A percentile compares a stretch with the other conserved stretches of the same genome.
phyloP scores from a whole-genome alignment of 495 filamentous ascomycete species.

The Darksidea phi region DNA sequence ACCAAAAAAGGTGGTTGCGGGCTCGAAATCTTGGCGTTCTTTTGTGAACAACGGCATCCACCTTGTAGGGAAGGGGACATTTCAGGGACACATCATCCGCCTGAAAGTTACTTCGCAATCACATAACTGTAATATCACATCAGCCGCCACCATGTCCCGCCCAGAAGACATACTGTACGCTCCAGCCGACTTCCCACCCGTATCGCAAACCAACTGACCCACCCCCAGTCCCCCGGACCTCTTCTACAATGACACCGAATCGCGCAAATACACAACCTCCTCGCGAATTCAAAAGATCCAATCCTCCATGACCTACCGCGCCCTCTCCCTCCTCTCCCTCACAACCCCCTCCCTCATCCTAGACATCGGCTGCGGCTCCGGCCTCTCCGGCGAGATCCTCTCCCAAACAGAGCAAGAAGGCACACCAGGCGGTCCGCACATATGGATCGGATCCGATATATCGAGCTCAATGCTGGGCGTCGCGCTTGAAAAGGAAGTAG shows the following conservation, averaged over 20 bases:
- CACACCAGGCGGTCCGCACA: constrained; percentile 78
- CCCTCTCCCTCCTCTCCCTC: constrained; percentile 84
- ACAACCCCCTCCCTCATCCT: constrained; percentile 80
- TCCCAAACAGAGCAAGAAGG: constrained; percentile 54
- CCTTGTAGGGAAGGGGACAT: too few relatives aligned
- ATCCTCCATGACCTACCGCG: constrained; percentile 87
- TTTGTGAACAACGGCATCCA: too few relatives aligned
- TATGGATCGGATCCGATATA: constrained; percentile 94
- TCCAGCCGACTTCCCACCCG: constrained; percentile 8
- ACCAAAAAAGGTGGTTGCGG: constrained; percentile 6
- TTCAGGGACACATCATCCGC: too few relatives aligned
- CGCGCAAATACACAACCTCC: constrained; percentile 94
- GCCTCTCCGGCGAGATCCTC: constrained; percentile 90
- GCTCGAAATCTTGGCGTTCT: constrained; percentile 17
- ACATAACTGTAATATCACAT: too few relatives aligned
- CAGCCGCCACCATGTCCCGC: constrained; percentile 78
- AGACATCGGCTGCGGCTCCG: constrained; percentile 92
- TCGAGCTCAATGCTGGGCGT: constrained; percentile 90
- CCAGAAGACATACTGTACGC: constrained; percentile 88
- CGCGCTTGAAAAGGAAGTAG: constrained; percentile 84
- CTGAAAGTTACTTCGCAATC: too few relatives aligned
- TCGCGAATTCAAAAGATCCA: constrained; percentile 95
- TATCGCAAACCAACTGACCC: constrained; percentile 11
- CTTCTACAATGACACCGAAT: constrained; percentile 93
- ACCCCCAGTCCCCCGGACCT: constrained; percentile 80